Evolutionary conservation across 108 stramenopile species (phyloP), one percentile per base, ranked within the genome.

Genomic region (Skeletonema potamos): DNA sequence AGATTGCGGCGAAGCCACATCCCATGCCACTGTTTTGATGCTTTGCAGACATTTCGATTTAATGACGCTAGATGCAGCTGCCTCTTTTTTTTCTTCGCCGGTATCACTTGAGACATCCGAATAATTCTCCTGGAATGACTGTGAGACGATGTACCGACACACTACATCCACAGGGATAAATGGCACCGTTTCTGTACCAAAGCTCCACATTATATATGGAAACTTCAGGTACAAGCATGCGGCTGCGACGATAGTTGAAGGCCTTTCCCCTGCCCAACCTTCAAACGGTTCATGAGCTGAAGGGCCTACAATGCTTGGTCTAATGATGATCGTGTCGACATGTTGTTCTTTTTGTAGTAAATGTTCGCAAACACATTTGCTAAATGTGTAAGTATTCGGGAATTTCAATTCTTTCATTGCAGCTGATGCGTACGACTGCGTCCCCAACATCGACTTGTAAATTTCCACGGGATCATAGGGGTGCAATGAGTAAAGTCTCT

Each of bases 301-400:
- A 44, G 95, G 95, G 6, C 95, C 92, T 15, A 96, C 92, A 63
- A 96, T 93, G 66, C 92, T 87, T 11, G 95, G 95, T 66, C 95
- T 81, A 18, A 93, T 72, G 55, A 96, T 91, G 27, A 89, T 70
- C 2, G 92, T 96, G 27, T 88, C 58, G 2, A 82, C 65, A 22
- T 30, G 15, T 36, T 36, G 43, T 32, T 83, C 70, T 44, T 56
- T 66, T 8, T 71, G 73, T 2, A 96, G 80, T 39, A 96, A 65
- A 69, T 93, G 92, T 76, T 96, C 95, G 59, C 91, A 89, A 22
- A 96, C 80, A 46, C 92, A 89, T 77, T 96, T 96, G 81, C 88
- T 90, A 62, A 96, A 90, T 13, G 89, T 86, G 79, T 96, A 96
- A 8, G 88, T 89, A 41, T 96, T 96, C 11, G 89, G 88, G 72